A percentile compares a stretch with the other conserved stretches of the same genome.
Evolutionary conservation across 768 basidiomycete species (phyloP).

Genomic region (Podaxis mareebaensis): DNA sequence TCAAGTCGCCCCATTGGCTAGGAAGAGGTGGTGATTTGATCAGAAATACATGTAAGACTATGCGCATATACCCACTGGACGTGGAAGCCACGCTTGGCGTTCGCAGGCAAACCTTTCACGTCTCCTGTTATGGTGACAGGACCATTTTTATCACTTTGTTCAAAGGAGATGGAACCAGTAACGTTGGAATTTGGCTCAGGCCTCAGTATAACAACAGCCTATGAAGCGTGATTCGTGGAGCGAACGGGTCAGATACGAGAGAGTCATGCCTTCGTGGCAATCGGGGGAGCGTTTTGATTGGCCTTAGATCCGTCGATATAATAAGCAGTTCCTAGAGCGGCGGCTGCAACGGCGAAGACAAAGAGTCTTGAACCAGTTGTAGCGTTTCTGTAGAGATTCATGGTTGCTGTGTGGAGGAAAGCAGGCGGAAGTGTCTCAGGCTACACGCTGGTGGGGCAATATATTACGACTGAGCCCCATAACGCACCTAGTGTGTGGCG

Average conservation of each 20-base stretch:
- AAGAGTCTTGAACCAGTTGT: slow-evolving; percentile 5
- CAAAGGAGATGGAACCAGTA: slow-evolving; percentile 65
- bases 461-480: neutral
- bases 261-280: slow-evolving; percentile 24
- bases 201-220: slow-evolving; percentile 54
- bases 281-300: neutral
- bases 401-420: neutral
- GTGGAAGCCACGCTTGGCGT: slow-evolving; percentile 72
- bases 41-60: neutral
- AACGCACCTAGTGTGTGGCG: neutral
- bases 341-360: slow-evolving; percentile 3
- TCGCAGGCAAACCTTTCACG: slow-evolving; percentile 58
- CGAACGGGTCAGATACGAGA: neutral
- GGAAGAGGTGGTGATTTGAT: neutral
- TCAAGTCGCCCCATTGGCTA: slow-evolving; percentile 59
- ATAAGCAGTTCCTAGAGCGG: slow-evolving; percentile 12
- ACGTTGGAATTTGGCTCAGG: slow-evolving; percentile 53
- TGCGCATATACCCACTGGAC: slow-evolving; percentile 59
- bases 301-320: slow-evolving; percentile 1
- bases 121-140: slow-evolving; percentile 65
- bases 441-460: neutral
- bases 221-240: neutral
- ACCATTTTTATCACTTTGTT: slow-evolving; percentile 47
- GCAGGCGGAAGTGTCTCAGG: neutral
- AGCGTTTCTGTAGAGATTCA: slow-evolving; percentile 2